Conservation (phyloP, 768 basidiomycete species). For the Lactarius indigo region DNA sequence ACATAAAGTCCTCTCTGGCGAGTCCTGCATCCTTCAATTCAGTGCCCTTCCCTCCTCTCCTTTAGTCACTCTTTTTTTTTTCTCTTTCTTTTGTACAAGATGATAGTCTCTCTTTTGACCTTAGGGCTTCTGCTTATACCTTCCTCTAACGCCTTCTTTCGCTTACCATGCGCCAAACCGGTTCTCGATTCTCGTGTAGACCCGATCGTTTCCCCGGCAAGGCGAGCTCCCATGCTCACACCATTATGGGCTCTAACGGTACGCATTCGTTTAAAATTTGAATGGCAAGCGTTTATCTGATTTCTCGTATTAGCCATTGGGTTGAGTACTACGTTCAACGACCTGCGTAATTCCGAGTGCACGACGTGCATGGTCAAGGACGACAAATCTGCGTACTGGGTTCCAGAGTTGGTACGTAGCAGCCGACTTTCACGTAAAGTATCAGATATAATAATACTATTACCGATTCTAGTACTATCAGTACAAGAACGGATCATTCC, state of each 20-base stretch:
- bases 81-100: neutral
- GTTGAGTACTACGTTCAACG: slow-evolving; percentile 1
- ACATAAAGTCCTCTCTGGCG: slow-evolving; percentile 5
- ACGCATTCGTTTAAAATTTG: neutral
- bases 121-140: slow-evolving; percentile 12
- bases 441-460: neutral
- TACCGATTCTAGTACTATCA: slow-evolving; percentile 9
- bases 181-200: slow-evolving; percentile 9
- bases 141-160: slow-evolving; percentile 19
- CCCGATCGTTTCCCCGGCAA: slow-evolving; percentile 13
- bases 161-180: slow-evolving; percentile 14
- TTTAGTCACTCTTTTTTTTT: slow-evolving; percentile 14
- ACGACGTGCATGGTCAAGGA: slow-evolving; percentile 22
- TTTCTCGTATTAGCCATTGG: slow-evolving; percentile 4
- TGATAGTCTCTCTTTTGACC: slow-evolving; percentile 9
- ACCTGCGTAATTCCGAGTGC: slow-evolving; percentile 10
- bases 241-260: slow-evolving; percentile 21
- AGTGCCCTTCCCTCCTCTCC: slow-evolving; percentile 6
- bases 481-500: slow-evolving; percentile 8
- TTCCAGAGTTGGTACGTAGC: slow-evolving; percentile 14
- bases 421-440: neutral
- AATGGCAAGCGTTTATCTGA: neutral
- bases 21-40: neutral
- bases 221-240: slow-evolving; percentile 10
- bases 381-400: slow-evolving; percentile 22